These are phyloP conservation scores for Skeletonema potamos DNA, from an alignment of 108 stramenopile species.

Conservation along the genomic window DNA sequence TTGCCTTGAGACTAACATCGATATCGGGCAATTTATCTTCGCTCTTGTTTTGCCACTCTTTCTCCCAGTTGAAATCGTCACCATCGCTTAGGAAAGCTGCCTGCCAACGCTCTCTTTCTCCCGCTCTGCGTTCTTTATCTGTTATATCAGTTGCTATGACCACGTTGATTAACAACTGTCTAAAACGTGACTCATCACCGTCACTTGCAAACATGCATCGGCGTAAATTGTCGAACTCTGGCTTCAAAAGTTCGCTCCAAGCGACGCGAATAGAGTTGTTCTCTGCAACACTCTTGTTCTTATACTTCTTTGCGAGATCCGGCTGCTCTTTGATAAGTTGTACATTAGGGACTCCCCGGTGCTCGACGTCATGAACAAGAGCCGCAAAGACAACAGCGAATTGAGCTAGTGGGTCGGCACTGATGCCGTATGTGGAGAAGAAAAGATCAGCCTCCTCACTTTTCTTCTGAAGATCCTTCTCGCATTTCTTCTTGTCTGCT, in stretches of 20 bases:
- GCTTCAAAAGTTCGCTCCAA: constrained; percentile 27
- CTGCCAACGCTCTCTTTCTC: constrained; percentile 15
- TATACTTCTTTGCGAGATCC: constrained; percentile 7
- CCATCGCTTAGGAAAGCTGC: neutral
- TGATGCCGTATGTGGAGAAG: constrained; percentile 8
- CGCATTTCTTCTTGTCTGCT: neutral
- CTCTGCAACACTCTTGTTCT: constrained; percentile 26
- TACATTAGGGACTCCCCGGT: constrained; percentile 39
- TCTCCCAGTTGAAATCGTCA: neutral
- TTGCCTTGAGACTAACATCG: constrained; percentile 1
- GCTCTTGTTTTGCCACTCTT: constrained; percentile 9
- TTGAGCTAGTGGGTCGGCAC: constrained; percentile 1
- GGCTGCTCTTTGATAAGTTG: constrained; percentile 20
- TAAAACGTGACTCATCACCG: constrained; percentile 7
- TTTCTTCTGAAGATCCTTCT: neutral
- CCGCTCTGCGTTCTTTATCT: constrained; percentile 14
- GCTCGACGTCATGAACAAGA: constrained; percentile 56
- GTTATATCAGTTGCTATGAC: constrained; percentile 43
- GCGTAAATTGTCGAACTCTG: constrained; percentile 22
- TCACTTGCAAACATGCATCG: constrained; percentile 16
- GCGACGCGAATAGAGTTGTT: constrained; percentile 41
- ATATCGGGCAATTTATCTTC: constrained; percentile 6
- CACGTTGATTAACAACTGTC: constrained; percentile 22
- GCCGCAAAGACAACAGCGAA: constrained; percentile 47
- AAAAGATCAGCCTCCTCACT: constrained; percentile 3